Evolutionary conservation across 176 grass and related monocot species (phyloP).

Genomic region (Rhynchospora breviuscula): DNA sequence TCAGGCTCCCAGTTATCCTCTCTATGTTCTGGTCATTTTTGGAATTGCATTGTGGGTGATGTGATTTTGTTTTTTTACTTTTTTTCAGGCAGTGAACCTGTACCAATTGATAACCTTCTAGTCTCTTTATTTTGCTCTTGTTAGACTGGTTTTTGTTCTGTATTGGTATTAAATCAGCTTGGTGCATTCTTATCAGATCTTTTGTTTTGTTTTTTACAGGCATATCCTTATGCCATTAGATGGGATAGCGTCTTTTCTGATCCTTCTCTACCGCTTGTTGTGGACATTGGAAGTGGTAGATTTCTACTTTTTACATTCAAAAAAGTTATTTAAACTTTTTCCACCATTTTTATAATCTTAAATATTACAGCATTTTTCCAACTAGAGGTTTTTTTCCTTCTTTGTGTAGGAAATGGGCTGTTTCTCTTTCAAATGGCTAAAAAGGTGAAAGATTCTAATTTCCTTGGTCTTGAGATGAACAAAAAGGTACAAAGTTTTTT

Average conservation of each 20-base stretch:
- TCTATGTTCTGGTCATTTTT: neutral
- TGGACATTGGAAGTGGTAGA: conserved; percentile 95
- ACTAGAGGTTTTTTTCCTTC: conserved; percentile 6
- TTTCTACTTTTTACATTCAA: conserved; percentile 6
- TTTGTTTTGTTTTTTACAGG: conserved; percentile 40
- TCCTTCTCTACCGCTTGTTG: conserved; percentile 49
- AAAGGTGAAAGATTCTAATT: conserved; percentile 53
- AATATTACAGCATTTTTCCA: neutral
- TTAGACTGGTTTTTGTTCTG: neutral
- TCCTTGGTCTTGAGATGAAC: conserved; percentile 97
- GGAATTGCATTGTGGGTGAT: neutral
- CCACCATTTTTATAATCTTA: neutral
- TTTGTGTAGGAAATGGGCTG: conserved; percentile 78
- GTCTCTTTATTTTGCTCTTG: neutral
- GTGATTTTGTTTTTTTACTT: neutral
- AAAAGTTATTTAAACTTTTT: neutral
- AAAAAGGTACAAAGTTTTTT: conserved; percentile 45
- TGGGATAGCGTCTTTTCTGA: conserved; percentile 65
- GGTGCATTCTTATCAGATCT: neutral
- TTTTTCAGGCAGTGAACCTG: neutral
- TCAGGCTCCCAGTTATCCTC: neutral
- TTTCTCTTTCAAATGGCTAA: conserved; percentile 83
- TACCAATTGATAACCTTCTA: neutral
- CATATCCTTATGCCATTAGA: conserved; percentile 50
- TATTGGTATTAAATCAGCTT: neutral